Percentiles rank a stretch among this genome's conserved stretches.
These are phyloP conservation scores for Chromosphaera perkinsii DNA, from an alignment of 208 protist species.

Conservation along the genomic window DNA sequence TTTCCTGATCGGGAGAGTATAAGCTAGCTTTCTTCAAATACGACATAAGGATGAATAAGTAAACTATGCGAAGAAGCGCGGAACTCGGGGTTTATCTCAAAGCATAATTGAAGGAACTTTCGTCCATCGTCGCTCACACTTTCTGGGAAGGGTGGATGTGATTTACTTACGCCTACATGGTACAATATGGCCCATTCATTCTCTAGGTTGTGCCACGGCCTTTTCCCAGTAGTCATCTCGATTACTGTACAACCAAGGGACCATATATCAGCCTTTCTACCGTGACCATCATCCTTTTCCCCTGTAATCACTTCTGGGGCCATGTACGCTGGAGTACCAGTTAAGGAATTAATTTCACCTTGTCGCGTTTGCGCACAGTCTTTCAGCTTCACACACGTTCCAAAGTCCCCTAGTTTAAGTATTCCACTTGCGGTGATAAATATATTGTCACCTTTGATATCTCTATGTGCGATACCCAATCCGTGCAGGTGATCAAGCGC, in stretches of 20 bases:
- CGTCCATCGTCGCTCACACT: too few species aligned
- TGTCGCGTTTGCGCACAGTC: neutral
- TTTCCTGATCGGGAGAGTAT: too few species aligned
- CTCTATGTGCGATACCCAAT: neutral
- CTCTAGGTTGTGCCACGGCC: slow-evolving; percentile 20
- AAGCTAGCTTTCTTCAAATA: too few species aligned
- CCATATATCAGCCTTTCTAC: slow-evolving; percentile 25
- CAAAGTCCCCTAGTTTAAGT: neutral
- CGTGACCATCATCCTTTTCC: slow-evolving; percentile 4
- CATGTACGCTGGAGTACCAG: neutral
- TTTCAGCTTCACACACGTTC: neutral
- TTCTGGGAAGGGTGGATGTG: neutral
- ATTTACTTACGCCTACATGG: neutral
- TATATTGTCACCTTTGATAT: neutral
- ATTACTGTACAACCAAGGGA: slow-evolving; percentile 33
- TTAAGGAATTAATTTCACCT: neutral
- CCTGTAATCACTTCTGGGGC: slow-evolving; percentile 23
- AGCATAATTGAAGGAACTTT: too few species aligned
- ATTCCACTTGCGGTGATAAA: neutral
- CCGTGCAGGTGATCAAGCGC: neutral
- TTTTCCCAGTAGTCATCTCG: slow-evolving; percentile 34
- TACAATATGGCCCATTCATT: neutral
- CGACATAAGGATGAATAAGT: too few species aligned
- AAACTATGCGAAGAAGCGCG: too few species aligned
- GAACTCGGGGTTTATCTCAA: too few species aligned